Conservation (phyloP, 2,329 filamentous ascomycete genomes). For the Botrytis hyacinthi region DNA sequence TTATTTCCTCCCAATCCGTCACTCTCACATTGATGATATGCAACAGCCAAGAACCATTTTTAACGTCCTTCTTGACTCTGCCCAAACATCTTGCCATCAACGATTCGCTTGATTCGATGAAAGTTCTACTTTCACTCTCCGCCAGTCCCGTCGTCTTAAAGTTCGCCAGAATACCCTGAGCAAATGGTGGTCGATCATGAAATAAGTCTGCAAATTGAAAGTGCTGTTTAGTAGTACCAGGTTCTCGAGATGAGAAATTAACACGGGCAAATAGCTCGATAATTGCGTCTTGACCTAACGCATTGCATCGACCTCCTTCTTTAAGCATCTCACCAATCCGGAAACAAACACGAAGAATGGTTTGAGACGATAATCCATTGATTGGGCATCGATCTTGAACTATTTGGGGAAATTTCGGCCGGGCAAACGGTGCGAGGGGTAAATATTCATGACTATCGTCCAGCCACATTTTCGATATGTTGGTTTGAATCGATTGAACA, state of each 20-base stretch:
- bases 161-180: constrained; percentile 47
- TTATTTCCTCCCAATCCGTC: constrained; percentile 54
- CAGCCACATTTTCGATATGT: background rate
- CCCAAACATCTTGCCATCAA: constrained; percentile 50
- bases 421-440: constrained; percentile 46
- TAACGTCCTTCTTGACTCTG: constrained; percentile 46
- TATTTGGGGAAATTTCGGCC: constrained; percentile 50
- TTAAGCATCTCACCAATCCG: constrained; percentile 59
- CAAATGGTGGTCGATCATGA: constrained; percentile 54
- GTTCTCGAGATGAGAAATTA: constrained; percentile 54
- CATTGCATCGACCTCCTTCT: constrained; percentile 44
- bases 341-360: constrained; percentile 59
- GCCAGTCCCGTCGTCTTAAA: constrained; percentile 47
- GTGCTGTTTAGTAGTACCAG: constrained; percentile 50
- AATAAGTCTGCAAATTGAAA: constrained; percentile 65
- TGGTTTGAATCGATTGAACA: background rate
- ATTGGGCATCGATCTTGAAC: constrained; percentile 54
- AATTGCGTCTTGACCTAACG: constrained; percentile 51
- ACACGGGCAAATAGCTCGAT: constrained; percentile 66
- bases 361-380: constrained; percentile 49
- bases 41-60: constrained; percentile 42
- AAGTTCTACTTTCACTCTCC: constrained; percentile 46
- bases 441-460: constrained; percentile 36
- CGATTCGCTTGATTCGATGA: constrained; percentile 40
- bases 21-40: constrained; percentile 51